Conservation (phyloP, 2,329 filamentous ascomycete genomes). For the Lasiodiplodia sp. region DNA sequence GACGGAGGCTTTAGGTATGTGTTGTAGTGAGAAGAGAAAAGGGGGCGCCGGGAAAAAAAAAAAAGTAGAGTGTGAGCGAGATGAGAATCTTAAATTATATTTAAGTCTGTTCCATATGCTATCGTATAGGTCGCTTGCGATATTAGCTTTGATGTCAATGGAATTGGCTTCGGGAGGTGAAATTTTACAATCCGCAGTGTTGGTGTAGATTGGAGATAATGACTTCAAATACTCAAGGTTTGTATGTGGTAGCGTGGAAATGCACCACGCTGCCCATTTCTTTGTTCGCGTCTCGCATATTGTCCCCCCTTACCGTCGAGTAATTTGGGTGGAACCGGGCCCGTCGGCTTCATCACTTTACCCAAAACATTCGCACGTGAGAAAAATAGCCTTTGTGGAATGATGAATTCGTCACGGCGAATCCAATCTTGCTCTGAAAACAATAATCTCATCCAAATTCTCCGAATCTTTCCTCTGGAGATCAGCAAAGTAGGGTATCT, state of each 20-base stretch:
- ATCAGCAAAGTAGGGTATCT: constrained; percentile 27
- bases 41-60: too few species aligned
- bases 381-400: not conserved
- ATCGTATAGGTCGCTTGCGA: too few species aligned
- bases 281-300: not conserved
- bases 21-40: not conserved
- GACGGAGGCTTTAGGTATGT: constrained; percentile 12
- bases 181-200: too few species aligned
- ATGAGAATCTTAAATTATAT: too few species aligned
- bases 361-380: not conserved
- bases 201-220: too few species aligned
- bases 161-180: too few species aligned
- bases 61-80: too few species aligned
- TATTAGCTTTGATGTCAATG: too few species aligned
- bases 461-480: constrained; percentile 11
- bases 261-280: too few species aligned
- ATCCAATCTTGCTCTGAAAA: not conserved
- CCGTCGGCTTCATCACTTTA: not conserved
- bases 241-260: too few species aligned
- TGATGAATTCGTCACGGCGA: not conserved
- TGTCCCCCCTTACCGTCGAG: not conserved
- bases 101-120: too few species aligned
- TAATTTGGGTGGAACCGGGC: not conserved
- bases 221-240: too few species aligned
- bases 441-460: constrained; percentile 1